phyloP scores from a whole-genome alignment of 1,284 basidiomycete species.

The Pyrrhoderma lamaoense region DNA sequence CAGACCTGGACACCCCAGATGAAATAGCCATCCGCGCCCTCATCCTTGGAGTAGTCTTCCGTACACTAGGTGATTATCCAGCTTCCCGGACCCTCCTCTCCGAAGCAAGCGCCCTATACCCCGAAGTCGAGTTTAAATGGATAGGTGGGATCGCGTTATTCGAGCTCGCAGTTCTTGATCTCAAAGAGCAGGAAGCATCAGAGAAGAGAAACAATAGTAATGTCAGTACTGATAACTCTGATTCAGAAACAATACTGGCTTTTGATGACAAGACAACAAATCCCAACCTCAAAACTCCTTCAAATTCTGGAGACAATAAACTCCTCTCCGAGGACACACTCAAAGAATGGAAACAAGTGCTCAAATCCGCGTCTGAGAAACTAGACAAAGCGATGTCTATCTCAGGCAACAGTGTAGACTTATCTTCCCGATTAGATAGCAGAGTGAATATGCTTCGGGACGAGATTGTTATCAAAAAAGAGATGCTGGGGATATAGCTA shows the following conservation, averaged over 20 bases:
- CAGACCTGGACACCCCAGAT: slow-evolving; percentile 57
- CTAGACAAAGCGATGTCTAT: slow-evolving; percentile 46
- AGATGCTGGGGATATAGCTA: slow-evolving; percentile 28
- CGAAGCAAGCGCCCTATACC: slow-evolving; percentile 40
- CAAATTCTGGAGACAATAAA: slow-evolving; percentile 23
- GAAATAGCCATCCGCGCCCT: slow-evolving; percentile 63
- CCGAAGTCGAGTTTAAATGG: slow-evolving; percentile 49
- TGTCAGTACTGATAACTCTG: slow-evolving; percentile 13
- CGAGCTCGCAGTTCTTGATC: slow-evolving; percentile 58
- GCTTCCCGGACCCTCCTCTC: slow-evolving; percentile 41
- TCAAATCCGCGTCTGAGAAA: slow-evolving; percentile 41
- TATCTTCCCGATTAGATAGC: slow-evolving; percentile 61
- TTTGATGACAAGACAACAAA: no score
- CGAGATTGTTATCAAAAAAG: slow-evolving; percentile 58
- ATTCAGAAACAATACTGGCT: no score
- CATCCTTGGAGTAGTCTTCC: slow-evolving; percentile 58
- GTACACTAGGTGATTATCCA: slow-evolving; percentile 42
- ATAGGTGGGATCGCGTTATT: slow-evolving; percentile 56
- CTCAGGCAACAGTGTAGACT: slow-evolving; percentile 48
- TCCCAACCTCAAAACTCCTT: no score
- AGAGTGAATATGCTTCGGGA: slow-evolving; percentile 61
- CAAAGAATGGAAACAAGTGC: slow-evolving; percentile 39
- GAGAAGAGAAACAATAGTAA: slow-evolving; percentile 19
- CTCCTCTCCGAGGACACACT: background rate
- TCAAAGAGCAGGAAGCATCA: slow-evolving; percentile 43